Evolutionary conservation across 2,329 filamentous ascomycete genomes (phyloP).

Genomic region (Diaporthe capsici): DNA sequence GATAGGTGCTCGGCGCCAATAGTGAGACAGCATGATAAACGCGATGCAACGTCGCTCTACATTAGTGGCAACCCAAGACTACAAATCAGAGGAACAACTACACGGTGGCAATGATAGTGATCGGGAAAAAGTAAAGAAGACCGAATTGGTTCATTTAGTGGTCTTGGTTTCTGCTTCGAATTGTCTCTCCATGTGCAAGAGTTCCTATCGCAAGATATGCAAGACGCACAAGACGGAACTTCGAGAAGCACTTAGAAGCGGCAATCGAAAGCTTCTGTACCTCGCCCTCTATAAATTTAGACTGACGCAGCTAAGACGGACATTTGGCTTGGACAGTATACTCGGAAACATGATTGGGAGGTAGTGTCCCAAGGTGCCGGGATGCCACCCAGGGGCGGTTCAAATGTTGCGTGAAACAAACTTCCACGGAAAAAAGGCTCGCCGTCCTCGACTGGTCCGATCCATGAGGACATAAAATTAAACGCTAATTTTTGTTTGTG

Average conservation of each 20-base stretch:
- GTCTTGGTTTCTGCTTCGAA: not conserved
- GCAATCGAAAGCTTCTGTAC: not conserved
- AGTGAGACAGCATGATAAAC: not conserved
- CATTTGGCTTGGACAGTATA: not conserved
- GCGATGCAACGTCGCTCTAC: constrained; percentile 25
- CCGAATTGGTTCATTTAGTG: not conserved
- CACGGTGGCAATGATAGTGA: not conserved
- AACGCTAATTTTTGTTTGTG: not conserved
- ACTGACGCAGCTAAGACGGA: not conserved
- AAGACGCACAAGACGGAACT: not conserved
- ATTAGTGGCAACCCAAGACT: constrained; percentile 20
- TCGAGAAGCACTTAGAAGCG: not conserved
- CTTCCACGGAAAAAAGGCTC: not conserved
- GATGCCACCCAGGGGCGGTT: not conserved
- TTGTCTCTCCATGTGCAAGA: not conserved
- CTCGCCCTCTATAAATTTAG: not conserved
- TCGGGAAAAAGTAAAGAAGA: not conserved
- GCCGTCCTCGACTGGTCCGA: not conserved
- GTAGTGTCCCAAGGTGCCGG: not conserved
- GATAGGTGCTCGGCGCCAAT: not conserved
- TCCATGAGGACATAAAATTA: not conserved
- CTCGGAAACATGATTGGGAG: not conserved
- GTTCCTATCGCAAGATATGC: not conserved
- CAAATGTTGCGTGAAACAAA: not conserved
- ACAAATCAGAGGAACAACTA: not conserved